Percentiles rank a stretch among this genome's conserved stretches.
phyloP scores from a whole-genome alignment of 225 moss, liverwort and hornwort genomes.

The Sphagnum contortum region DNA sequence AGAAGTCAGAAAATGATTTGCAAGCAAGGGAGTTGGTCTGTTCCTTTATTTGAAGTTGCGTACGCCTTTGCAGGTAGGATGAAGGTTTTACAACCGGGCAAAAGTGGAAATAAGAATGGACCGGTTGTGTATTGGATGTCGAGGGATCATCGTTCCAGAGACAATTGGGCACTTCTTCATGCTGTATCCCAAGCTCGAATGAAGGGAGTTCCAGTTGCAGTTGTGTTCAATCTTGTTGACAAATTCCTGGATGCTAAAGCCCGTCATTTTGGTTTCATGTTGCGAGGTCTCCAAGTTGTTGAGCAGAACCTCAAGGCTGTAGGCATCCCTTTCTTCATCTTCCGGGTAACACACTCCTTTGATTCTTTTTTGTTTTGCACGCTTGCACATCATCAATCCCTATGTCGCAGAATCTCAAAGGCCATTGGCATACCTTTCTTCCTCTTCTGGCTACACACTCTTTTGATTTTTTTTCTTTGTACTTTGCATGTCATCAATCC shows the following conservation, averaged over 20 bases:
- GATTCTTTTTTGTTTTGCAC: neutral
- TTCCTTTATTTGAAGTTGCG: too few species aligned
- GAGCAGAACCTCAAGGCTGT: slow-evolving; percentile 63
- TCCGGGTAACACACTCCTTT: slow-evolving; percentile 38
- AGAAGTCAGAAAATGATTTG: too few species aligned
- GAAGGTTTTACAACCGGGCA: slow-evolving; percentile 49
- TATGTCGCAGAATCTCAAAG: too few species aligned
- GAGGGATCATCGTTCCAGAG: slow-evolving; percentile 86
- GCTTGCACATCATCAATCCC: too few species aligned
- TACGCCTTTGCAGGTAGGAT: slow-evolving; percentile 41
- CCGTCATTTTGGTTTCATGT: slow-evolving; percentile 97
- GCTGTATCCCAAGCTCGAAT: slow-evolving; percentile 73
- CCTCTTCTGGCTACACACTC: too few species aligned
- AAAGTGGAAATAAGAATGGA: slow-evolving; percentile 18
- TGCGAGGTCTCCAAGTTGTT: slow-evolving; percentile 85
- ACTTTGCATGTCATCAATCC: too few species aligned
- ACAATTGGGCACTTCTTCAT: slow-evolving; percentile 91
- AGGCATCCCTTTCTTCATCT: slow-evolving; percentile 82
- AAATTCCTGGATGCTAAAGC: slow-evolving; percentile 72
- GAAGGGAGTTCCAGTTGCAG: slow-evolving; percentile 67
- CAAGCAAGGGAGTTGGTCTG: too few species aligned
- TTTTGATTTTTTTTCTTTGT: too few species aligned
- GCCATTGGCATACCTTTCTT: too few species aligned
- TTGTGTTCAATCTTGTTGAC: slow-evolving; percentile 86
- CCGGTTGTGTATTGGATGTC: slow-evolving; percentile 98